Base-by-base conservation (phyloP, 2,329 filamentous ascomycete species). In the Incumbomyces lentus region DNA sequence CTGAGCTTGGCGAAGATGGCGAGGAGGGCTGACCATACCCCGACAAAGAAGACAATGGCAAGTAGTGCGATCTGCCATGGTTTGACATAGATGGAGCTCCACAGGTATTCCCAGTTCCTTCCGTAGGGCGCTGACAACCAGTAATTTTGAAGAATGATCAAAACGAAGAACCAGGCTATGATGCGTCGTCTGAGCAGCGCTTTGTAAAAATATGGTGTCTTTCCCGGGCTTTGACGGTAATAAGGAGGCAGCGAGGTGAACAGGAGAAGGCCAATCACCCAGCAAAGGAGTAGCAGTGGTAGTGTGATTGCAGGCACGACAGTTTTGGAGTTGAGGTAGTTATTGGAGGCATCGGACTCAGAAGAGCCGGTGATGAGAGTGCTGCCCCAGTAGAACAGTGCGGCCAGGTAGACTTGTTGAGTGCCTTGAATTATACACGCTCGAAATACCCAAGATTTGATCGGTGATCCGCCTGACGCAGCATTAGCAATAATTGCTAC, bases 101-200 rank as follows among this genome's bases (percentile, higher is more conserved):
- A 79, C 30, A 78, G 68, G 59, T 68, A 80, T 29, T 64, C 60
- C 76, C 76, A 79, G 59, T 76, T 79, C 48, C 76, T 70, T 18
- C 76, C 75, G 57, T 78, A 79, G 6, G 71, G 73, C 1, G 75
- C 68, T 10, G 72, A 73, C n/a, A 79, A 68, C 64, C 71, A 79
- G 66, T 74, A 77, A 63, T 79, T 79, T 59, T 78, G 75, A 26
- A 79, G 62, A 49, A 77, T 40, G 29, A 50, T n/a, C 37, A 35
- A 18, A 33, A 35, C 19, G 18, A 44, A 37, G 48, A 55, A 48
- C 55, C 58, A 56, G 38, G 58, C 33, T 34, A 60, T 49, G 47
- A 78, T 73, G 60, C 75, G 76, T 44, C 76, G 68, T 45, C 74
- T 68, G 52, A 72, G 62, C 5, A 78, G 64, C 3, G 74, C 71